Evolutionary conservation across 352 stramenopile species (phyloP).

Genomic region (Globisporangium alternatum): DNA sequence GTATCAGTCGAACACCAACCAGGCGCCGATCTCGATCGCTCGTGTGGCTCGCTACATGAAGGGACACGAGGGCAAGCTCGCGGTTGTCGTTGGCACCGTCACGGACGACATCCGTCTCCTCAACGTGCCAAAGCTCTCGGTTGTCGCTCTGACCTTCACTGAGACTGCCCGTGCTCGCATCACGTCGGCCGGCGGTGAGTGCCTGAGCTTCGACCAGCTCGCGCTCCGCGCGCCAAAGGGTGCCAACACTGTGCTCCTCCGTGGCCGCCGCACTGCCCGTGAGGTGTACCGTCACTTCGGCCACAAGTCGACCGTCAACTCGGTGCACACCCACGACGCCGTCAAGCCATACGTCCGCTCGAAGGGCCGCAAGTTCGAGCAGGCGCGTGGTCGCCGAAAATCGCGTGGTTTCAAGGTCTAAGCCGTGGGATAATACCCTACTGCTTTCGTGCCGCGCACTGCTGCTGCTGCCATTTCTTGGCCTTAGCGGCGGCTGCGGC

Average conservation of each 20-base stretch:
- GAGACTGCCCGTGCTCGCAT: conserved; percentile 97
- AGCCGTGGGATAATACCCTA: conserved; percentile 30
- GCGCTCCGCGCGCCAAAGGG: conserved; percentile 97
- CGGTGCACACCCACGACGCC: conserved; percentile 97
- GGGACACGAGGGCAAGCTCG: conserved; percentile 98
- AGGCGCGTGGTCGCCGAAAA: conserved; percentile 97
- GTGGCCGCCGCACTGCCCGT: conserved; percentile 96
- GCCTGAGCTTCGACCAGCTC: conserved; percentile 99
- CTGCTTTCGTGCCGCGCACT: conserved; percentile 9
- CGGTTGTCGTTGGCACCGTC: conserved; percentile 97
- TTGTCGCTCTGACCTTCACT: conserved; percentile 98
- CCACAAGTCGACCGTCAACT: conserved; percentile 96
- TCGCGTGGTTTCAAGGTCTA: conserved; percentile 99
- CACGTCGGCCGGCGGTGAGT: conserved; percentile 97
- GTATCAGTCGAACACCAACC: conserved; percentile 99
- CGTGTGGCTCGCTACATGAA: conserved; percentile 98
- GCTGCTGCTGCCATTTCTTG: conserved; percentile 11
- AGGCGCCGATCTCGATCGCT: conserved; percentile 96
- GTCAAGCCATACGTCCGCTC: conserved; percentile 99
- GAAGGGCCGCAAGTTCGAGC: conserved; percentile 99
- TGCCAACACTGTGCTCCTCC: conserved; percentile 98
- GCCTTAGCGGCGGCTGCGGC: not conserved
- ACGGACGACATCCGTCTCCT: conserved; percentile 99
- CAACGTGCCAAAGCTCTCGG: conserved; percentile 94
- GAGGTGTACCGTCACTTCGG: conserved; percentile 99